These are phyloP conservation scores for Laguncularia racemosa DNA, from an alignment of 345 rosid genomes.

Conservation along the genomic window DNA sequence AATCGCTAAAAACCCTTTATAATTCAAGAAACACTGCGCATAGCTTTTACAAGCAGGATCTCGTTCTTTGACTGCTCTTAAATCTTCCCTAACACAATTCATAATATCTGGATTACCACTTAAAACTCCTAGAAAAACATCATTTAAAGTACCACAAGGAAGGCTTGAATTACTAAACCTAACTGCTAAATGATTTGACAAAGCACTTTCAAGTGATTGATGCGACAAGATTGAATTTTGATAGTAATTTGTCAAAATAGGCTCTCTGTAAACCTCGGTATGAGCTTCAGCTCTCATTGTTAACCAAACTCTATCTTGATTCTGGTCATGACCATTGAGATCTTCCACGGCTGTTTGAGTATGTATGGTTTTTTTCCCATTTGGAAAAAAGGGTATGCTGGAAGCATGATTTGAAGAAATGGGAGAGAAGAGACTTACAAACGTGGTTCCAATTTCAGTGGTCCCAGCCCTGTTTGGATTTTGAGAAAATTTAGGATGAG, in stretches of 20 bases:
- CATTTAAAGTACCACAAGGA: constrained; percentile 45
- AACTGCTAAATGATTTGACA: constrained; percentile 63
- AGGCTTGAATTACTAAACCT: constrained; percentile 62
- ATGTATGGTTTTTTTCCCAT: constrained; percentile 27
- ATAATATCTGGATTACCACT: constrained; percentile 39
- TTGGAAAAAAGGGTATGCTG: constrained; percentile 18
- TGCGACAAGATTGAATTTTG: constrained; percentile 56
- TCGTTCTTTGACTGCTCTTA: constrained; percentile 60
- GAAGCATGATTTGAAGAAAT: constrained; percentile 15
- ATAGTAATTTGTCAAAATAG: constrained; percentile 61
- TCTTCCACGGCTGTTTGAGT: constrained; percentile 14
- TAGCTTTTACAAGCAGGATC: constrained; percentile 84
- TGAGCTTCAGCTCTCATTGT: constrained; percentile 60
- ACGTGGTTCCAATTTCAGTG: constrained; percentile 29
- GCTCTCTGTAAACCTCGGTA: constrained; percentile 55
- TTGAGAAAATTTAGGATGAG: constrained; percentile 29
- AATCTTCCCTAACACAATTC: constrained; percentile 46
- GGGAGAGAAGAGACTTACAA: constrained; percentile 27
- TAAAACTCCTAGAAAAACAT: constrained; percentile 52
- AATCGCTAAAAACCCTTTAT: constrained; percentile 71
- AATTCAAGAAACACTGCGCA: constrained; percentile 70
- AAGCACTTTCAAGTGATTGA: constrained; percentile 49
- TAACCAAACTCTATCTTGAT: constrained; percentile 41
- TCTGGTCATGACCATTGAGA: constrained; percentile 13
- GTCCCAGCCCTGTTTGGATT: constrained; percentile 25